Base-by-base conservation (phyloP, 495 filamentous ascomycete species). In the Penicillium arizonense region DNA sequence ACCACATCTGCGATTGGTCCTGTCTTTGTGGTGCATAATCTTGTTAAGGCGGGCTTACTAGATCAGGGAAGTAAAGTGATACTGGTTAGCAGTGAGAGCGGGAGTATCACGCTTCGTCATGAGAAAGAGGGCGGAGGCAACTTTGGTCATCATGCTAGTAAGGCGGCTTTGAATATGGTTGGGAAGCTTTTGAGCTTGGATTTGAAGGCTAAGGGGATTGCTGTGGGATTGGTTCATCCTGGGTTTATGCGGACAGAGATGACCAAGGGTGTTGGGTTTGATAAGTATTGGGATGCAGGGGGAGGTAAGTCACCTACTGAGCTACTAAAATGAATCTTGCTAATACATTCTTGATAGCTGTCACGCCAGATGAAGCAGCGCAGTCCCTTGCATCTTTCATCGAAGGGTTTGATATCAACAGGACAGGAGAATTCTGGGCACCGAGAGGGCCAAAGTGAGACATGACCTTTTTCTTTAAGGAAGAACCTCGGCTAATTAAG, bases 161-260 rank as follows among this genome's bases (percentile, higher is more conserved):
- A 90, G 61, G 77, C 84, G 4, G 87, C 86, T 4, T 63, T 86
- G 48, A 90, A 89, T 63, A 90, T 90, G 87, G 82, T 84, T 4
- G 87, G 85, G 4, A 87, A 86, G 59, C 71, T 90, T 39, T 64
- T 90, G 32, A 83, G 80, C 57, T 64, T 88, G 54, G 87, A 90
- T 62, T 65, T 90, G 18, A 84, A 85, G 63, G 74, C 79, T 0
- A 71, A 83, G 37, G 82, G 77, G 0, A 77, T 90, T 44, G 76
- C 84, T 2, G 81, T 90, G 8, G 84, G 78, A 5, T 70, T 89
- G 44, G 75, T 89, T 16, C 87, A 90, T 65, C 86, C 87, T 4
- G 85, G 86, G 0, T 89, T 89, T 62, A 87, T 90, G 85, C 70
- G 86, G 42, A 89, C 86, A 14, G 83, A 88, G 59, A 87, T 88